Conservation (phyloP, 345 rosid species). For the Melaleuca quinquenervia region DNA sequence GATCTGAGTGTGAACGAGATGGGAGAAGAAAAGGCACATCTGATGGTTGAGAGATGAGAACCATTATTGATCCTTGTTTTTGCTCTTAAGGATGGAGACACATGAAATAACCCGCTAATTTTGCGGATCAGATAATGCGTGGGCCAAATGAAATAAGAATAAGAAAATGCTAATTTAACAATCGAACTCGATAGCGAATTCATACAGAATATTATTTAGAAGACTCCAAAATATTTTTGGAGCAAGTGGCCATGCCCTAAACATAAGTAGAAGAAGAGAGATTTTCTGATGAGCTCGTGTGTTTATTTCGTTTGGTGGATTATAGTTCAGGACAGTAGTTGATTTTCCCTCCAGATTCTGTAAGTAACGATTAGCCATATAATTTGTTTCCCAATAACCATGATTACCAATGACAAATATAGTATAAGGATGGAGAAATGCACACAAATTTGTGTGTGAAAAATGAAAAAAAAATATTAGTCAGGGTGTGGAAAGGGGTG, state of each 20-base stretch:
- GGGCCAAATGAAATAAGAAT: not conserved
- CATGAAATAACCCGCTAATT: not conserved
- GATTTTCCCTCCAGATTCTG: not conserved
- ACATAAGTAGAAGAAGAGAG: not conserved
- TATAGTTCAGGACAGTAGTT: not conserved
- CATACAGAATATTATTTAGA: too few species aligned
- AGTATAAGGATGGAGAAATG: not conserved
- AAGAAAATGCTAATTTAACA: not conserved
- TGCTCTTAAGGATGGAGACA: not conserved
- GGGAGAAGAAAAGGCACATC: not conserved
- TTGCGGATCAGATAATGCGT: not conserved
- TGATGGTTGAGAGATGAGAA: not conserved
- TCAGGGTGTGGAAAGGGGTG: not conserved
- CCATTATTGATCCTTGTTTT: not conserved
- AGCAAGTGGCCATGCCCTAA: not conserved
- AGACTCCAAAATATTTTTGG: not conserved
- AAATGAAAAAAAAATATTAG: not conserved
- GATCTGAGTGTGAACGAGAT: not conserved
- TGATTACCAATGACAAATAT: not conserved
- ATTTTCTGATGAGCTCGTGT: not conserved
- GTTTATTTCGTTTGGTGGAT: not conserved
- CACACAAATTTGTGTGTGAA: not conserved
- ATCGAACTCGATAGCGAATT: not conserved
- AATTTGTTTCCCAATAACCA: not conserved
- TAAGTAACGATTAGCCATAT: not conserved